phyloP scores from a whole-genome alignment of 2,329 filamentous ascomycete genomes.

The Ascocoryne sarcoides region DNA sequence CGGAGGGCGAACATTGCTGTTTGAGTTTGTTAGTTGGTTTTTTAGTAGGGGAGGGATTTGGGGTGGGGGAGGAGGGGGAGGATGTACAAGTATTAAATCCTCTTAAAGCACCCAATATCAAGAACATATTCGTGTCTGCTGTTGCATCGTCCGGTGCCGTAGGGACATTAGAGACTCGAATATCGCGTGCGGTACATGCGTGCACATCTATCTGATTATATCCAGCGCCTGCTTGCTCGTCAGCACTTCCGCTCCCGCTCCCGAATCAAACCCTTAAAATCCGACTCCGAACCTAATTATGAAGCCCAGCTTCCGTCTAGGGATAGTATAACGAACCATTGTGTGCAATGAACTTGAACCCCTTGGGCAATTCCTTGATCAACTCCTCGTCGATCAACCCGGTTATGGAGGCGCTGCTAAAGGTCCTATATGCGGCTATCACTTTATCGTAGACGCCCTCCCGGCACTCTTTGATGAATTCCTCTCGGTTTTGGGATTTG shows the following conservation, averaged over 20 bases:
- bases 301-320: neutral
- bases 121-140: slow-evolving; percentile 71
- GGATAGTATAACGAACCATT: slow-evolving; percentile 38
- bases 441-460: slow-evolving; percentile 59
- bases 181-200: slow-evolving; percentile 56
- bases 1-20: slow-evolving; percentile 54
- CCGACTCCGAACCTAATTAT: no score
- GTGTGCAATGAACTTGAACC: slow-evolving; percentile 50
- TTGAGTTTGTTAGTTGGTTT: neutral
- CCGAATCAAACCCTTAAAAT: no score
- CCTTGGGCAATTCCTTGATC: slow-evolving; percentile 46
- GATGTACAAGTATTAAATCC: slow-evolving; percentile 50
- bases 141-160: slow-evolving; percentile 75
- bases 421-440: slow-evolving; percentile 61
- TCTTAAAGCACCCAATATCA: slow-evolving; percentile 71
- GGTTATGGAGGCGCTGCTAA: slow-evolving; percentile 53
- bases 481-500: slow-evolving; percentile 49
- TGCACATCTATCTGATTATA: slow-evolving; percentile 75
- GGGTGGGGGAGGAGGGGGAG: neutral
- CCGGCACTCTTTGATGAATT: slow-evolving; percentile 61
- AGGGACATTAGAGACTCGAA: slow-evolving; percentile 75
- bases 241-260: neutral
- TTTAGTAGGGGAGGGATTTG: neutral
- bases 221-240: slow-evolving; percentile 52
- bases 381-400: slow-evolving; percentile 64